Evolutionary conservation across 1,284 basidiomycete species (phyloP), one percentile per base, ranked within the genome.

Genomic region (Exobasidium rhododendri): DNA sequence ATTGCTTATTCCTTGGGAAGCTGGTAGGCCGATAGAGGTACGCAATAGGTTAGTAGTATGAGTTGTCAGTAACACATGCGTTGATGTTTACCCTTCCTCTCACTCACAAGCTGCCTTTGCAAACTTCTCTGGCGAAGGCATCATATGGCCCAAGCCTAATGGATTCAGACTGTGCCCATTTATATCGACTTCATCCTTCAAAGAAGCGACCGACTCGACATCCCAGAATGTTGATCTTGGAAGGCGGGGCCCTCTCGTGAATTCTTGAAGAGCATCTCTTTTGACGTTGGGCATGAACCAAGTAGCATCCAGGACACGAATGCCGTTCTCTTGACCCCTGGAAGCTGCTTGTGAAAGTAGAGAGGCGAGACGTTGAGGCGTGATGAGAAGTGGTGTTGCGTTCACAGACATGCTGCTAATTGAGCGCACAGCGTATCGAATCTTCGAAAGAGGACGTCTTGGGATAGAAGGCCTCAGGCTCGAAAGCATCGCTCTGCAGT

Each of bases 271-370:
- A 0, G 87, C 84, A 62, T 85, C 85, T 61, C 90, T 66, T 1
- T 86, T 83, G 53, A 87, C 84, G 77, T 87, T 88, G 50, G 91
- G 91, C 91, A 94, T 92, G 78, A 89, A 88, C 91, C 91, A 94
- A 45, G 85, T 87, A 26, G 87, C 86, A 76, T 94, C 92, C 20
- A 81, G 62, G 26, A 80, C 67, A 30, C 74, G 66, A 30, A 47
- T 3, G n/a, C n/a, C n/a, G n/a, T n/a, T n/a, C 20, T 45, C 22
- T 50, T 57, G 20, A 50, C 51, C 35, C 17, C 44, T 62, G 63
- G 13, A 69, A 53, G 49, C 64, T 64, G 47, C 54, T 56, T 64
- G 58, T 6, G 57, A 24, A 14, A 66, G 62, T 44, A 69, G 20
- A 11, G 63, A 54, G 1, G 65, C 68, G 10, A 69, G 68, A 3